Base-by-base conservation (phyloP, 208 protist species). In the Herpetomonas tarakana region DNA sequence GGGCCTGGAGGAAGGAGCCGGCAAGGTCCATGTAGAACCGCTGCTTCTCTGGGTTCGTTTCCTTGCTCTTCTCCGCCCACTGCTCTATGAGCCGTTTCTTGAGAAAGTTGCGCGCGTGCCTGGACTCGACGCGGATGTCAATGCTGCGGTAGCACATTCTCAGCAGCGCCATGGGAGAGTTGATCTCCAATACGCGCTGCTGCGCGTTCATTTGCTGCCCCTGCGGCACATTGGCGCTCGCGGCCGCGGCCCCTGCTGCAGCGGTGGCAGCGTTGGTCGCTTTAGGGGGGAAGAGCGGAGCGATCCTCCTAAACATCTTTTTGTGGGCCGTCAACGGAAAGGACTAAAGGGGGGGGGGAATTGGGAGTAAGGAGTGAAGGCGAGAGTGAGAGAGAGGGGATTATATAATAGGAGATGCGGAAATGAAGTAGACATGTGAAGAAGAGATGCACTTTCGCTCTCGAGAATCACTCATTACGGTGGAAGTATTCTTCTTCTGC, bases 141-240 rank as follows among this genome's bases (percentile, higher is more conserved):
- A 96, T 93, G 53, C 82, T 91, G n/a, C 86, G 83, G 71, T 93
- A 93, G 73, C 86, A 93, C 89, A 96, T 96, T 19, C 89, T 81
- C n/a, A 96, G 78, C 11, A 96, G 62, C 16, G 81, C 82, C 44
- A 82, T 71, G 11, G 89, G 75, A 1, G 89, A 93, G 44, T 62
- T 65, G 63, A 96, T 93, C 21, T 92, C 72, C 9, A 96, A 70
- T 18, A 93, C 81, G 41, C 83, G 64, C 65, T 92, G 83, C 65
- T 92, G 84, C n/a, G 78, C 70, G 67, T 93, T 90, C 62, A 85
- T 88, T 27, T 78, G 59, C 7, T 68, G 59, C 11, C 63, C 71
- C 1, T 53, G 12, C 12, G 60, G 60, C 3, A 49, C 44, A 22
- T 49, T 49, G 6, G 44, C 44, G 3, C 16, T 18, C 4, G 44